Percentiles rank a stretch among this genome's conserved stretches.
Evolutionary conservation across 306 rosid species (phyloP).

Genomic region (Lathyrus sativus): DNA sequence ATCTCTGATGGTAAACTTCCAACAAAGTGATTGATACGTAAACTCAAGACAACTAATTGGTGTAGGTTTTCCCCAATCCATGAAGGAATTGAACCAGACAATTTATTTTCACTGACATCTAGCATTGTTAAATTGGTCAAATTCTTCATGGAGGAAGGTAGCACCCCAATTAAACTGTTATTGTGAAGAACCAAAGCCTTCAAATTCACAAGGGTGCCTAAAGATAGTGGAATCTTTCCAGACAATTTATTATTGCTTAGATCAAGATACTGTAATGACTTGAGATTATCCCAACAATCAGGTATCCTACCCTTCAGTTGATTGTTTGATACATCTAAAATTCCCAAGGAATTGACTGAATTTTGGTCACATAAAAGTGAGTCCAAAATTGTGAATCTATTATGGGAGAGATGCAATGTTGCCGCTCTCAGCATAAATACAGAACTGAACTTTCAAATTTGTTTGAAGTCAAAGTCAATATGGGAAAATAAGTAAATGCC

Average conservation of each 20-base stretch:
- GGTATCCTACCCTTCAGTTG: background rate
- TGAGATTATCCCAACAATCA: constrained; percentile 3
- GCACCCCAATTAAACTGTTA: background rate
- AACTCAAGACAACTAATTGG: background rate
- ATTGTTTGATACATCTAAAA: constrained; percentile 19
- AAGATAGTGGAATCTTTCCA: background rate
- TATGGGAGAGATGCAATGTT: background rate
- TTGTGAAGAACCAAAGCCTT: constrained; percentile 1
- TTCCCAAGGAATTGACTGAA: background rate
- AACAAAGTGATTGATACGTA: background rate
- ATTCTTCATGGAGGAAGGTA: background rate
- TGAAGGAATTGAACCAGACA: constrained; percentile 10
- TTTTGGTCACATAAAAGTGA: constrained; percentile 5
- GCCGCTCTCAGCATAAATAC: background rate
- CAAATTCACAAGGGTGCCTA: background rate
- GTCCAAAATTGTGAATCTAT: background rate
- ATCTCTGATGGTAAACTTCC: background rate
- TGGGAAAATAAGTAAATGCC: background rate
- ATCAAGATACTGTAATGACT: constrained; percentile 4
- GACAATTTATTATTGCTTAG: background rate
- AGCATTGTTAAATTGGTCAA: background rate
- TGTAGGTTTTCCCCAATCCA: constrained; percentile 5
- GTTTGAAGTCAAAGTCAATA: constrained; percentile 22
- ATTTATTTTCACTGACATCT: background rate
- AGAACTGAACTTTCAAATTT: background rate